Percentiles rank a stretch among this genome's conserved stretches.
Evolutionary conservation across 176 grass and related monocot genomes (phyloP).

Genomic region (Oryza nivara): DNA sequence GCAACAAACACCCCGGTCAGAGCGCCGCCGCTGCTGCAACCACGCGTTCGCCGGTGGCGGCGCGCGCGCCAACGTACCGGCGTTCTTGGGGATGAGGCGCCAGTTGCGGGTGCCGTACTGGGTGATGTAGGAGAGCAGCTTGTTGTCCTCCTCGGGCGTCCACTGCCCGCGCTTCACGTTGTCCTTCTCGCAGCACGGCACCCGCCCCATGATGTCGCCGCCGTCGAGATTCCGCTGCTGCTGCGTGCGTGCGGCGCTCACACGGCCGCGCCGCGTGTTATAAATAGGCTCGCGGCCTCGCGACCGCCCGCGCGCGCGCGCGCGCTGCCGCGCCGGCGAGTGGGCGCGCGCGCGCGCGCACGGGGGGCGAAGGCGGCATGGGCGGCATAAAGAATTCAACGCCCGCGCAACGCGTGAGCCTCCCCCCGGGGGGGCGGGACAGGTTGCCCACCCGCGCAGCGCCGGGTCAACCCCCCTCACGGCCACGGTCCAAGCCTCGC

Average conservation of each 20-base stretch:
- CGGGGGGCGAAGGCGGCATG: slow-evolving; percentile 72
- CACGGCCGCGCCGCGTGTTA: neutral
- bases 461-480: slow-evolving; percentile 67
- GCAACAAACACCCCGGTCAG: neutral
- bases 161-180: slow-evolving; percentile 96
- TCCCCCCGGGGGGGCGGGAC: slow-evolving; percentile 43
- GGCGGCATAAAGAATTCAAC: slow-evolving; percentile 95
- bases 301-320: too few relatives aligned
- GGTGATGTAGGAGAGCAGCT: slow-evolving; percentile 87
- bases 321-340: slow-evolving; percentile 16
- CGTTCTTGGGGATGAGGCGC: slow-evolving; percentile 98
- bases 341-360: slow-evolving; percentile 36
- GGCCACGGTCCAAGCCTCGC: neutral
- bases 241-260: neutral
- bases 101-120: slow-evolving; percentile 91
- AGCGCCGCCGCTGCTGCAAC: neutral
- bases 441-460: slow-evolving; percentile 86
- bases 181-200: slow-evolving; percentile 98
- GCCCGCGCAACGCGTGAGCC: slow-evolving; percentile 78
- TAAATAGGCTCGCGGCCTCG: neutral
- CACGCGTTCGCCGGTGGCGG: neutral
- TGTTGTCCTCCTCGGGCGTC: slow-evolving; percentile 99
- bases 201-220: slow-evolving; percentile 64
- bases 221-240: neutral
- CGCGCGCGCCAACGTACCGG: slow-evolving; percentile 51